Base-by-base conservation (phyloP, 2,329 filamentous ascomycete genomes). In the Colletotrichum musicola region DNA sequence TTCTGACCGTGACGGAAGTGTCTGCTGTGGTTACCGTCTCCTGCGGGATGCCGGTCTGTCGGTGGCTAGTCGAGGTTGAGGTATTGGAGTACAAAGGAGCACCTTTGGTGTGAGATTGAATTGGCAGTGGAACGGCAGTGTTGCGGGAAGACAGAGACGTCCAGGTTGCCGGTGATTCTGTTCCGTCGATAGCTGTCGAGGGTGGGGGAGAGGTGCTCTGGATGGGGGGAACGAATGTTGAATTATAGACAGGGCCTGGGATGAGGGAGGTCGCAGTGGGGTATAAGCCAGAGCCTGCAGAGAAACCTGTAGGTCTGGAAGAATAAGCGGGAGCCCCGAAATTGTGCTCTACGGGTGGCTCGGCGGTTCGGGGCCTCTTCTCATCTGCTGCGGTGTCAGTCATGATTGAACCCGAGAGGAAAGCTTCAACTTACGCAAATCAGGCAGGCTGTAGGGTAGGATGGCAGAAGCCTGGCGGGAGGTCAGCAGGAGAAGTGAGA, bases 401-500 rank as follows among this genome's bases (percentile, higher is more conserved):
- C 13, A 13, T 20, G 14, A 50, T 7, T 5, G 6, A 16, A 18
- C 12, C 30, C 3, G 42, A 20, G 35, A 47, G 35, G 27, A 1
- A 5, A 1, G 4, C 22, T n/a, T 6, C 1, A 18, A 60, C 57
- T 60, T 3, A 50, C 57, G 20, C 18, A 60, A 6, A 22, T 50
- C 22, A 22, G 57, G 57, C n/a, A 60, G 16, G 14, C 57, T 60
- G 20, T 60, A 60, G 6, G 57, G 57, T 14, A 60, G 57, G 16
- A 51, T 18, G n/a, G 57, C 57, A 35, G 42, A 49, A 1, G n/a
- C 42, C 27, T 59, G 16, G 13, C 4, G 5, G 10, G 46, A 10
- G 16, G 46, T 57, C 22, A 46, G 54, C 18, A 50, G 10, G 5
- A 14, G 47, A 50, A 25, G 38, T 2, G 9, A 40, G 38, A 40